These are phyloP conservation scores for Solanum appendiculatum DNA, from an alignment of 257 asterid species.

Conservation along the genomic window DNA sequence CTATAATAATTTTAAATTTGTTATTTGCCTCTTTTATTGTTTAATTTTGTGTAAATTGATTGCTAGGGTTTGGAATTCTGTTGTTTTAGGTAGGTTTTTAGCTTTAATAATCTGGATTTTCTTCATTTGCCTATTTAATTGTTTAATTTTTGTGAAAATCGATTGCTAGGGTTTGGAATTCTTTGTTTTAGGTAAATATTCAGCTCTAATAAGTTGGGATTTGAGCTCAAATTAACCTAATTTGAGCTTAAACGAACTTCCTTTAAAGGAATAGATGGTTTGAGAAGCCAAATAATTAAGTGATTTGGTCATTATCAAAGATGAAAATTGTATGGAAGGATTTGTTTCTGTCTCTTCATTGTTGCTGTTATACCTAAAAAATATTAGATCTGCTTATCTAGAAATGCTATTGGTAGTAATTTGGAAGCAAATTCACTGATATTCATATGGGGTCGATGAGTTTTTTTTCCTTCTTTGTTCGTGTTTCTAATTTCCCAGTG, in stretches of 20 bases:
- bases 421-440: background rate
- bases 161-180: background rate
- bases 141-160: background rate
- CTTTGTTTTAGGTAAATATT: background rate
- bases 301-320: background rate
- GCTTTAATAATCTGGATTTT: background rate
- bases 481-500: background rate
- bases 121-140: background rate
- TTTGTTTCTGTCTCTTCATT: background rate
- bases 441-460: background rate
- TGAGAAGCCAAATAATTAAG: background rate
- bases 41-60: background rate
- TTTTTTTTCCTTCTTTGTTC: background rate
- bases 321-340: background rate
- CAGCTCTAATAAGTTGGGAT: background rate
- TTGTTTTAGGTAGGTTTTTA: background rate
- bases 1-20: background rate
- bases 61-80: background rate
- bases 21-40: background rate
- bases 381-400: background rate
- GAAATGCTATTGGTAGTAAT: background rate
- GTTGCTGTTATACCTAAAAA: background rate
- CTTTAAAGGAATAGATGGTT: background rate
- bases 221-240: background rate
- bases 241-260: background rate